A percentile compares a stretch with the other conserved stretches of the same genome.
Evolutionary conservation across 2,329 filamentous ascomycete species (phyloP).

Genomic region (Aspergillus pseudoglaucus): DNA sequence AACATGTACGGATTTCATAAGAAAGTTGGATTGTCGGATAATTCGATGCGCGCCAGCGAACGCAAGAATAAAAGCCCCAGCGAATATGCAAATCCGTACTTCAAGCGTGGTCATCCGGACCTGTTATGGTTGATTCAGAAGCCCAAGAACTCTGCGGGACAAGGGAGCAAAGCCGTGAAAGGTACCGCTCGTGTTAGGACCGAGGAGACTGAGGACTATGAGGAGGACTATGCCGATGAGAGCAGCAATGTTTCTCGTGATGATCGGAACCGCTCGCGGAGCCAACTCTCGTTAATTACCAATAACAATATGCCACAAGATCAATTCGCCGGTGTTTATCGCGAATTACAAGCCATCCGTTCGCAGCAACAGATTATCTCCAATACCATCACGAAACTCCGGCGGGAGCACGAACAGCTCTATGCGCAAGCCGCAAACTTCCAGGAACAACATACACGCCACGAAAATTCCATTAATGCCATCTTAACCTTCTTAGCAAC

Average conservation of each 20-base stretch:
- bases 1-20: slow-evolving; percentile 62
- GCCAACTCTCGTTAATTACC: slow-evolving; percentile 39
- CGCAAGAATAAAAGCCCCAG: slow-evolving; percentile 96
- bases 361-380: slow-evolving; percentile 83
- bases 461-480: slow-evolving; percentile 98
- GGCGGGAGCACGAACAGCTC: slow-evolving; percentile 78
- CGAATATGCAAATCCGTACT: slow-evolving; percentile 96
- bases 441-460: slow-evolving; percentile 86
- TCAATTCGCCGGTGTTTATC: slow-evolving; percentile 69
- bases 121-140: slow-evolving; percentile 95
- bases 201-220: slow-evolving; percentile 55
- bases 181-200: slow-evolving; percentile 39
- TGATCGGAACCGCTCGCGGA: slow-evolving; percentile 28
- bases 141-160: slow-evolving; percentile 64
- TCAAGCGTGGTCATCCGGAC: slow-evolving; percentile 86
- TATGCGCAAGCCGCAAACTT: slow-evolving; percentile 84
- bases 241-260: slow-evolving; percentile 25
- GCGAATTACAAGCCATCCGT: slow-evolving; percentile 74
- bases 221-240: slow-evolving; percentile 49
- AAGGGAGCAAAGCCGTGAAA: slow-evolving; percentile 48
- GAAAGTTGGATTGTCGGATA: slow-evolving; percentile 84
- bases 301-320: slow-evolving; percentile 53
- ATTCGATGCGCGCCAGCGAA: slow-evolving; percentile 95
- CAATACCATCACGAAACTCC: slow-evolving; percentile 69
- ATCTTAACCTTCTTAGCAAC: slow-evolving; percentile 95